Evolutionary conservation across 2,329 filamentous ascomycete species (phyloP).

Genomic region (Xylaria digitata): DNA sequence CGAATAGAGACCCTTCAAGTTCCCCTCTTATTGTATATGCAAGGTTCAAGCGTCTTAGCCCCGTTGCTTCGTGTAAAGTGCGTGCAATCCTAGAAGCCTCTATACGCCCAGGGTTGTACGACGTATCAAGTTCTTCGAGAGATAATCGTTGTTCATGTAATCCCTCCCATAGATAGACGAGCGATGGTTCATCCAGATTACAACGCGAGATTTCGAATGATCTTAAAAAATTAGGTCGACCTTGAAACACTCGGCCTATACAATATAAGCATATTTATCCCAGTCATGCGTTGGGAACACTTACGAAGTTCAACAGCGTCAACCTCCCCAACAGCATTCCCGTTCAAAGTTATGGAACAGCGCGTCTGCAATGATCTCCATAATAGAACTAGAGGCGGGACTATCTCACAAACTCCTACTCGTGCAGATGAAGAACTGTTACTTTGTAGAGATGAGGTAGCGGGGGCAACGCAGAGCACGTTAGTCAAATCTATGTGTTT

Average conservation of each 20-base stretch:
- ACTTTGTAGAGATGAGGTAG: slow-evolving; percentile 39
- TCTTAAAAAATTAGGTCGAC: slow-evolving; percentile 55
- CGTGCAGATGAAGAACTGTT: slow-evolving; percentile 21
- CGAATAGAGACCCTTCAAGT: slow-evolving; percentile 58
- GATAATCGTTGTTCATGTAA: slow-evolving; percentile 59
- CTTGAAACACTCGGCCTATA: slow-evolving; percentile 47
- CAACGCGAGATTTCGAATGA: slow-evolving; percentile 64
- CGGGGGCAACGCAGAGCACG: slow-evolving; percentile 47
- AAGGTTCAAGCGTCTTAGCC: slow-evolving; percentile 62
- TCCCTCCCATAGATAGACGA: slow-evolving; percentile 61
- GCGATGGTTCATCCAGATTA: slow-evolving; percentile 60
- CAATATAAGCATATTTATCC: slow-evolving; percentile 20
- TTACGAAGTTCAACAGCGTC: slow-evolving; percentile 64
- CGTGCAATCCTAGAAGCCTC: slow-evolving; percentile 60
- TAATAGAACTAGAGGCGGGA: slow-evolving; percentile 62
- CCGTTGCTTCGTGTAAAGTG: slow-evolving; percentile 57
- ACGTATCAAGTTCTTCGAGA: slow-evolving; percentile 63
- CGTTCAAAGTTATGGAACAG: slow-evolving; percentile 64
- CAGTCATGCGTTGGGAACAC: slow-evolving; percentile 21
- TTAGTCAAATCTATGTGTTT: slow-evolving; percentile 66
- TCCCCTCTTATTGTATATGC: slow-evolving; percentile 62
- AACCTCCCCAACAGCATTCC: slow-evolving; percentile 58
- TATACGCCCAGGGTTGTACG: slow-evolving; percentile 64
- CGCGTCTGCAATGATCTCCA: slow-evolving; percentile 59
- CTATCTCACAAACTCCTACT: slow-evolving; percentile 52